phyloP scores from a whole-genome alignment of 192 early-diverging fungal genomes.

The Mortierella hygrophila region DNA sequence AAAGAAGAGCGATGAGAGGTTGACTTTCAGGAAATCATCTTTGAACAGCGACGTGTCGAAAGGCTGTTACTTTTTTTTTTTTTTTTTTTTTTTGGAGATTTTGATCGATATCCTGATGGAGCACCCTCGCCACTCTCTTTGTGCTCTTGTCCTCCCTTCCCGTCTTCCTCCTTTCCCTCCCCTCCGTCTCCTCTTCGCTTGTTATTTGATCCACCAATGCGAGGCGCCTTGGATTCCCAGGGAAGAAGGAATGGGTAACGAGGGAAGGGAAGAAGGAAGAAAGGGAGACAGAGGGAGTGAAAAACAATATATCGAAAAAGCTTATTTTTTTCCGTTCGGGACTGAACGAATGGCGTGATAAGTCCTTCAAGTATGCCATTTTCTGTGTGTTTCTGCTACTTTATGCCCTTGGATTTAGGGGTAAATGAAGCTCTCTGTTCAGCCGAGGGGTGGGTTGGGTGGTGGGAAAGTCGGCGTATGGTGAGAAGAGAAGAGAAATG shows the following conservation, averaged over 20 bases:
- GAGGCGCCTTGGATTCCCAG: neutral
- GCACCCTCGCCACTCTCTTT: neutral
- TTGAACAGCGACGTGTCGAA: no score
- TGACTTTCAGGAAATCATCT: no score
- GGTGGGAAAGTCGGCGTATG: no score
- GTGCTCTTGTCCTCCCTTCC: neutral
- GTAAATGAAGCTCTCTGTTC: constrained; percentile 1
- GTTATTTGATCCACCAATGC: neutral
- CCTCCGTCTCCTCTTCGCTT: no score
- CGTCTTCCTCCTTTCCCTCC: neutral
- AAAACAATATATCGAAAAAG: neutral
- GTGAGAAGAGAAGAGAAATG: no score
- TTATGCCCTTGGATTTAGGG: neutral
- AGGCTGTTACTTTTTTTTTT: no score
- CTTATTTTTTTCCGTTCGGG: neutral
- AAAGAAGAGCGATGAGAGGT: no score
- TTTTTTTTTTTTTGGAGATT: no score
- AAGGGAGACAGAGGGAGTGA: neutral
- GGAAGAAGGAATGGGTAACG: no score
- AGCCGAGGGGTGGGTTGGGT: neutral
- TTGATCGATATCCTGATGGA: no score
- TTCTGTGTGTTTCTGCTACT: neutral
- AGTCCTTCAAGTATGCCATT: neutral
- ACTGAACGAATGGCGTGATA: neutral
- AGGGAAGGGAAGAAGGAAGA: no score